Evolutionary conservation across 148 eudicot species (phyloP), one percentile per base, ranked within the genome.

Genomic region (Rhododendron henanense): DNA sequence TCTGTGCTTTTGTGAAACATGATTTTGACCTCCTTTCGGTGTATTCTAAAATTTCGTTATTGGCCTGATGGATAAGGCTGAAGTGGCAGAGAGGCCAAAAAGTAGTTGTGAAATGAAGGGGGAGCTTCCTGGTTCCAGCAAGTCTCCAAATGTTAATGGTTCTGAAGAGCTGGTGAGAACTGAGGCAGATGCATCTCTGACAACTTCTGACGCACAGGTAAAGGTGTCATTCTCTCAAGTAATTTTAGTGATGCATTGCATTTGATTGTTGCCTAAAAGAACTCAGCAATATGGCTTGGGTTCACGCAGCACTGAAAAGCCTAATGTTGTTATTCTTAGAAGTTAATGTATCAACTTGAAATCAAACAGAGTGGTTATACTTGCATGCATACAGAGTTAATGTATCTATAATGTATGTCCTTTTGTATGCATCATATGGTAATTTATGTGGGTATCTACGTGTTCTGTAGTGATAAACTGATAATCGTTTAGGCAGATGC

Each of bases 31-130:
- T 81, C 51, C 11, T 73, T 35, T 67, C 28, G 45, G 37, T 78
- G n/a, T 51, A 23, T 82, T 85, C 33, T 67, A 6, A 83, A 45
- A 87, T 67, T 78, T 35, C 63, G 5, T 18, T 2, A n/a, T 86
- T 85, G 81, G 47, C 45, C 84, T 81, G 44, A 69, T 79, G n/a
- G 87, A 55, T 44, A 86, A 95, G 98, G 94, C 89, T 85, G 98
- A 95, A 90, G 92, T 90, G 65, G 91, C 89, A 61, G 90, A 91
- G 87, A 84, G 37, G 85, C 85, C 91, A 82, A 88, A 89, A 63
- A 73, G 50, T 82, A 88, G 74, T 84, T 67, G 84, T 71, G 87
- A 84, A 79, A 47, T 87, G 0, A 87, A 90, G 83, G 88, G 61
- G 78, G 88, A 91, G 81, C 88, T 84, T 79, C n/a, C 88, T 67